Conservation (phyloP, 306 rosid genomes). For the Gastrolobium bilobum region DNA sequence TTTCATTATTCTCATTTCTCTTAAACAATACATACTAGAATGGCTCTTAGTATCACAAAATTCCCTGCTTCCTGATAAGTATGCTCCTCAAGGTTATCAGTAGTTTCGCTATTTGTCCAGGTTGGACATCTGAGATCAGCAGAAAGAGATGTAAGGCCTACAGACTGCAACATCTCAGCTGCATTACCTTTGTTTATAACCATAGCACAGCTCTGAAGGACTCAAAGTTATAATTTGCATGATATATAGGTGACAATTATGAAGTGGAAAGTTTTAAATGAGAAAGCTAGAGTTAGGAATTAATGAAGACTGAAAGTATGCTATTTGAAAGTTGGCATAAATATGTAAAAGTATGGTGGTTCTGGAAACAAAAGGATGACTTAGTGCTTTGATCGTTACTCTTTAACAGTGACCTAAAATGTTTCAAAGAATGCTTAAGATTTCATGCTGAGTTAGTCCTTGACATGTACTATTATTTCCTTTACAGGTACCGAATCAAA, state of each 20-base stretch:
- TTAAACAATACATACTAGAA: background rate
- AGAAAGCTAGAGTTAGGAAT: slow-evolving; percentile 7
- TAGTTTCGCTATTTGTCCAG: background rate
- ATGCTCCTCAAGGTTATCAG: slow-evolving; percentile 18
- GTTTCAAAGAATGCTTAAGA: background rate
- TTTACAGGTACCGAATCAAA: slow-evolving; percentile 55
- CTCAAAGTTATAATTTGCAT: slow-evolving; percentile 13
- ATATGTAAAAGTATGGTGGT: background rate
- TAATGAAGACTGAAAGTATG: background rate
- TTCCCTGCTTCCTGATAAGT: slow-evolving; percentile 1
- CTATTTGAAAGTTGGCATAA: slow-evolving; percentile 6
- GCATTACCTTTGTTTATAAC: background rate
- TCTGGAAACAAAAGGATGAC: background rate
- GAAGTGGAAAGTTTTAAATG: slow-evolving; percentile 4
- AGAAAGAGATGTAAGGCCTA: background rate
- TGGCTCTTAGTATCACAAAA: slow-evolving; percentile 5
- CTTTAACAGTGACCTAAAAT: background rate
- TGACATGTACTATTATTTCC: slow-evolving; percentile 45
- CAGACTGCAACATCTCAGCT: background rate
- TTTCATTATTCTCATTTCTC: slow-evolving; percentile 1
- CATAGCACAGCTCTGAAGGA: background rate
- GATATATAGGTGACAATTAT: background rate
- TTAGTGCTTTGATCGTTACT: background rate
- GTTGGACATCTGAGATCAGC: slow-evolving; percentile 1
- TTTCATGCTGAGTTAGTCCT: slow-evolving; percentile 9